A percentile compares a stretch with the other conserved stretches of the same genome.
Conservation (phyloP, 2,329 filamentous ascomycete species). For the Thyridium curvatum region DNA sequence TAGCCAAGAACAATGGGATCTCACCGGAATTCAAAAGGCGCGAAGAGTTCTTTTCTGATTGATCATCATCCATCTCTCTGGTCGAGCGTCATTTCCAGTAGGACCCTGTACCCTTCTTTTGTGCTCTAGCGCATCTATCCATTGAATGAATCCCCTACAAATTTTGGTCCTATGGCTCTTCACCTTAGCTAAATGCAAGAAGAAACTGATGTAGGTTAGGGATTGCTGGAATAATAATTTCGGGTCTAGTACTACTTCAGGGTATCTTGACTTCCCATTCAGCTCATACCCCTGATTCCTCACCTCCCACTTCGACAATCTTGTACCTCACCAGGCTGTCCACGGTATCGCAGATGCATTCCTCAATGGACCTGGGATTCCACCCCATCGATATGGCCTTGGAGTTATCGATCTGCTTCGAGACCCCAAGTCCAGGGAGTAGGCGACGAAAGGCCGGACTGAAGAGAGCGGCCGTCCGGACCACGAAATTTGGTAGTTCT, state of each 20-base stretch:
- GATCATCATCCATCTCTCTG: too few relatives aligned
- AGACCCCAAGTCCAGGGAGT: neutral
- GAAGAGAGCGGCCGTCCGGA: neutral
- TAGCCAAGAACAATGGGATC: constrained; percentile 2
- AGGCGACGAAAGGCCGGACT: neutral
- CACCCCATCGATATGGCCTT: neutral
- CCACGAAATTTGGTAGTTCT: neutral
- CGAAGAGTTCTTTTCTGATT: constrained; percentile 2
- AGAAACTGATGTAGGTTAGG: too few relatives aligned
- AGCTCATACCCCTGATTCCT: too few relatives aligned
- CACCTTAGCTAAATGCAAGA: too few relatives aligned
- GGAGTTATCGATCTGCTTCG: neutral
- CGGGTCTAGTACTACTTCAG: too few relatives aligned
- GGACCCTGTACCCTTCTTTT: too few relatives aligned
- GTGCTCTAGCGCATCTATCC: too few relatives aligned
- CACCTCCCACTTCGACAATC: neutral
- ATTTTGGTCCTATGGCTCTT: too few relatives aligned
- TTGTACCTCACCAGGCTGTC: neutral
- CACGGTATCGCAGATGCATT: neutral
- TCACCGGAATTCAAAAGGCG: constrained; percentile 2
- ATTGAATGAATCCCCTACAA: too few relatives aligned
- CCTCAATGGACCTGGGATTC: neutral
- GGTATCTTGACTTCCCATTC: too few relatives aligned
- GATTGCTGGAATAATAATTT: too few relatives aligned
- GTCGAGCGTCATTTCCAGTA: too few relatives aligned